phyloP scores from a whole-genome alignment of 306 rosid genomes.

The Medicago arabica region DNA sequence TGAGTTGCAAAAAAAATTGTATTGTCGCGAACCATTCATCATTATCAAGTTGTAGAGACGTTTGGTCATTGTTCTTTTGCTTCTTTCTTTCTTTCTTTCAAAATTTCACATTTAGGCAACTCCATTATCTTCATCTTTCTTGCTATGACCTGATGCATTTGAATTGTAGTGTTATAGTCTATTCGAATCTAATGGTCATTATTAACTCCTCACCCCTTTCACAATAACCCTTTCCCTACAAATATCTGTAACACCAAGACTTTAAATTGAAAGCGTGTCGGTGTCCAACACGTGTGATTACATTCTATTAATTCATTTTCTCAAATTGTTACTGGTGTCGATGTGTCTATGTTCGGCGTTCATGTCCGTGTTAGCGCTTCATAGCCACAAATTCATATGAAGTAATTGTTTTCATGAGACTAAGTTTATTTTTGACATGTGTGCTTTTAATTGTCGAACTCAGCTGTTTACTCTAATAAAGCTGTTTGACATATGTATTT shows the following conservation, averaged over 20 bases:
- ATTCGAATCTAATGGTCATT: neutral
- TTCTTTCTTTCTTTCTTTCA: neutral
- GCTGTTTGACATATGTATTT: conserved; percentile 19
- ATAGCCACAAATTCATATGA: neutral
- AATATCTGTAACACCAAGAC: neutral
- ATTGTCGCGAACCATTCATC: too few relatives aligned
- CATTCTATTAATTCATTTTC: neutral
- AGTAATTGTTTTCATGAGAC: conserved; percentile 12
- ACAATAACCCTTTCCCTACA: conserved; percentile 11
- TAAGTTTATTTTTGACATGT: conserved; percentile 27
- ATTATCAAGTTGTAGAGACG: too few relatives aligned
- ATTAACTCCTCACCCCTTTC: conserved; percentile 17
- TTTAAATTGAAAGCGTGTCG: neutral
- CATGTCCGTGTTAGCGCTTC: neutral
- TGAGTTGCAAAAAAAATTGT: too few relatives aligned
- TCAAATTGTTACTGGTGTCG: neutral
- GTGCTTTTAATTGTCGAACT: conserved; percentile 32
- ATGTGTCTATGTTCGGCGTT: neutral
- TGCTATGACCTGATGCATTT: neutral
- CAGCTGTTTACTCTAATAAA: conserved; percentile 11
- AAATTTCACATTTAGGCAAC: neutral
- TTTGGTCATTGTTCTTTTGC: too few relatives aligned
- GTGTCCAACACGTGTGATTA: neutral
- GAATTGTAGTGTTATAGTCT: neutral
- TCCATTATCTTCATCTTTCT: neutral